Conservation (phyloP, 768 basidiomycete genomes). For the Collybia sp. region DNA sequence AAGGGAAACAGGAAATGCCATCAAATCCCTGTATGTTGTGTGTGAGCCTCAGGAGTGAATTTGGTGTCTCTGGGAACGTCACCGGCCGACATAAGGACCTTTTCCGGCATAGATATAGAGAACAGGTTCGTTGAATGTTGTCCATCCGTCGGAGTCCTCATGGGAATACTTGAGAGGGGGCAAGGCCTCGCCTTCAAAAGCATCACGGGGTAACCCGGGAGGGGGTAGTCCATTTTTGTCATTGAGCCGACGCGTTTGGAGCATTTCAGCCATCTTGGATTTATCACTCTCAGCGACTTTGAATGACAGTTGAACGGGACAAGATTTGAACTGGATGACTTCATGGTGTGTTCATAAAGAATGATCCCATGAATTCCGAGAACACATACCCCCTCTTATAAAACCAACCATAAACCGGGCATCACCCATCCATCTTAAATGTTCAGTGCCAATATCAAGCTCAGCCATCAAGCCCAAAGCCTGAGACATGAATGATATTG, state of each 20-base stretch:
- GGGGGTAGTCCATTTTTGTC: slow-evolving; percentile 9
- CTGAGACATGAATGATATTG: slow-evolving; percentile 81
- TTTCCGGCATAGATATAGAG: slow-evolving; percentile 74
- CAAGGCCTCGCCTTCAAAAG: slow-evolving; percentile 19
- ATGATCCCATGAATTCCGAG: not conserved
- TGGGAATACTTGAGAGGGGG: slow-evolving; percentile 42
- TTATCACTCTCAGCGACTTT: slow-evolving; percentile 72
- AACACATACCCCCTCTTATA: slow-evolving; percentile 56
- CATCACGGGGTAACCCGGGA: slow-evolving; percentile 8
- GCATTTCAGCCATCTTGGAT: slow-evolving; percentile 54
- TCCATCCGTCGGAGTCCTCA: slow-evolving; percentile 60
- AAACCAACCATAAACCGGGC: slow-evolving; percentile 72
- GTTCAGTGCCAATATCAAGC: slow-evolving; percentile 77
- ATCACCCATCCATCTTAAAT: slow-evolving; percentile 85
- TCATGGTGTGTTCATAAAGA: slow-evolving; percentile 1
- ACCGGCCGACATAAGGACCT: slow-evolving; percentile 72
- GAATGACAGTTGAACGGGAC: slow-evolving; percentile 65
- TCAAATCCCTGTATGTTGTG: slow-evolving; percentile 46
- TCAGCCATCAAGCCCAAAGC: slow-evolving; percentile 83
- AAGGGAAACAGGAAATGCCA: slow-evolving; percentile 81
- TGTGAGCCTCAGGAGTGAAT: not conserved
- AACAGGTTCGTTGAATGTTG: slow-evolving; percentile 61
- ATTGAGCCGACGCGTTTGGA: slow-evolving; percentile 32
- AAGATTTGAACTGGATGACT: slow-evolving; percentile 62
- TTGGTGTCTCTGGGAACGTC: slow-evolving; percentile 7